These are phyloP conservation scores for carrot (Daucus carota) DNA, from an alignment of 129 eudicot species.

Conservation along the genomic window DNA sequence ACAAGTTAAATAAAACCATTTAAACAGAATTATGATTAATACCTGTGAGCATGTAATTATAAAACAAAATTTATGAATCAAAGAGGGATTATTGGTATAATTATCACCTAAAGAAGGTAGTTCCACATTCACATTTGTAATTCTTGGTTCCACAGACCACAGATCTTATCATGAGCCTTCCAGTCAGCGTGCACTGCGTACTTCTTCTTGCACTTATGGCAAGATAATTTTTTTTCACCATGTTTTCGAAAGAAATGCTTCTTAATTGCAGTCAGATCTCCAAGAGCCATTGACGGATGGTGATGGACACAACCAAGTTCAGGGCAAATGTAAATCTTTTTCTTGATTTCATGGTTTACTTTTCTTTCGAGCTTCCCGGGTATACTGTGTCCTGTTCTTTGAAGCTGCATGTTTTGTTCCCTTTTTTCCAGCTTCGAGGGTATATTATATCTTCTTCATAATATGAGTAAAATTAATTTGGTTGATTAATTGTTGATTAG, in stretches of 20 bases:
- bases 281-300: conserved; percentile 76
- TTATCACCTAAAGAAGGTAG: conserved; percentile 62
- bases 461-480: too few species aligned
- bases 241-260: conserved; percentile 71
- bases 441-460: too few species aligned
- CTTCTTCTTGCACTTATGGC: conserved; percentile 62
- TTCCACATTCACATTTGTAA: conserved; percentile 72
- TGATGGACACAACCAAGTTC: conserved; percentile 72
- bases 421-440: too few species aligned
- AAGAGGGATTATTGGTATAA: background rate
- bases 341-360: conserved; percentile 41
- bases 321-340: conserved; percentile 71
- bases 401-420: conserved; percentile 78
- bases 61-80: background rate
- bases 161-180: conserved; percentile 79
- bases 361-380: conserved; percentile 77
- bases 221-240: conserved; percentile 65
- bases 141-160: conserved; percentile 80
- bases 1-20: too few species aligned
- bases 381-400: conserved; percentile 75
- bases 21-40: background rate
- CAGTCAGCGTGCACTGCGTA: conserved; percentile 79
- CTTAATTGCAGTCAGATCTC: conserved; percentile 78
- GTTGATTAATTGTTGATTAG: too few species aligned
- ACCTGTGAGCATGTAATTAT: background rate